phyloP scores from a whole-genome alignment of 257 asterid species.

The Nicotiana undulata region DNA sequence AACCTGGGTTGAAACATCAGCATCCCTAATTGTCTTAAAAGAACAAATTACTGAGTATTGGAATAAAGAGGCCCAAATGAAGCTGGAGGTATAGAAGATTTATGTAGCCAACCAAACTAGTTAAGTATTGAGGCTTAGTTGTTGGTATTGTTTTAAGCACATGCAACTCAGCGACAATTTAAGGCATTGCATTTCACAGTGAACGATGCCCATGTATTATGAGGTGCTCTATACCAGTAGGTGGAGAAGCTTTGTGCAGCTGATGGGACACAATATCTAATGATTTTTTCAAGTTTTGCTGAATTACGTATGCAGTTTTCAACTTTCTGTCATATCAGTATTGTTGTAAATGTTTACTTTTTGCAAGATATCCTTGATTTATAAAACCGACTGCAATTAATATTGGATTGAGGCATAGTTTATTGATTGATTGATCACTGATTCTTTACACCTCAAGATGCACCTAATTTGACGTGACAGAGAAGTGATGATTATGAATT shows the following conservation, averaged over 20 bases:
- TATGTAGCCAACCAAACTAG: neutral
- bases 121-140: neutral
- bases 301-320: neutral
- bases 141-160: neutral
- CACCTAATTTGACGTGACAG: neutral
- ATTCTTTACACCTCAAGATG: neutral
- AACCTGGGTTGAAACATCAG: neutral
- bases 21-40: neutral
- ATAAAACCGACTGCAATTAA: neutral
- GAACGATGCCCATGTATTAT: neutral
- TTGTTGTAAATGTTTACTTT: neutral
- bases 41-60: neutral
- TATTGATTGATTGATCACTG: neutral
- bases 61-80: constrained; percentile 1
- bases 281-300: neutral
- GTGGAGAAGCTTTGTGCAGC: neutral
- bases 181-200: neutral
- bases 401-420: neutral
- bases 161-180: neutral
- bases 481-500: neutral
- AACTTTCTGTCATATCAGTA: neutral
- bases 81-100: neutral
- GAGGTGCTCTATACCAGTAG: neutral
- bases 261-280: neutral
- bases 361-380: constrained; percentile 1